Evolutionary conservation across 1,139 yeast genomes (phyloP).

Genomic region (Debaryomycetaceae sp.): DNA sequence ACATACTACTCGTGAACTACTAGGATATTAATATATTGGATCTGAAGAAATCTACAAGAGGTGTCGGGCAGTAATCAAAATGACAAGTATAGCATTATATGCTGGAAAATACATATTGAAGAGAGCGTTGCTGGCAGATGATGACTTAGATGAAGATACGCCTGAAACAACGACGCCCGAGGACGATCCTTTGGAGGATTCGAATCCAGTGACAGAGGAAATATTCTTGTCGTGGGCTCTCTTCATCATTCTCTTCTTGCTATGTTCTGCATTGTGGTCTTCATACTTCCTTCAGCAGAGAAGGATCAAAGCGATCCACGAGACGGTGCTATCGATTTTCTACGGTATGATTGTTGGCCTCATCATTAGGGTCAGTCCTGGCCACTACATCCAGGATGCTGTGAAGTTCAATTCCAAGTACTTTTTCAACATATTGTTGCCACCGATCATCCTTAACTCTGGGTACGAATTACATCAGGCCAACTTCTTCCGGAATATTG

Average conservation of each 20-base stretch:
- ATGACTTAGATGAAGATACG: conserved; percentile 36
- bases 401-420: conserved; percentile 93
- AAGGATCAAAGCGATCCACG: conserved; percentile 91
- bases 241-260: conserved; percentile 73
- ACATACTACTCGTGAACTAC: too few species aligned
- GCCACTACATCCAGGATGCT: conserved; percentile 95
- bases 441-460: conserved; percentile 93
- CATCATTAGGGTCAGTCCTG: conserved; percentile 85
- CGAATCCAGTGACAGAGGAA: conserved; percentile 94
- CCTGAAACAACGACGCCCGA: conserved; percentile 53
- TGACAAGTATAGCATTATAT: conserved; percentile 27
- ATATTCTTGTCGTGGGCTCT: conserved; percentile 97
- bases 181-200: conserved; percentile 54
- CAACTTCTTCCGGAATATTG: conserved; percentile 88
- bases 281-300: conserved; percentile 90
- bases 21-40: too few species aligned
- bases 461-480: conserved; percentile 97
- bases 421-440: conserved; percentile 88
- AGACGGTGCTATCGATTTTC: conserved; percentile 91
- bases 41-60: too few species aligned
- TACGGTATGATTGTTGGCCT: conserved; percentile 97
- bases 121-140: conserved; percentile 25
- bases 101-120: conserved; percentile 25
- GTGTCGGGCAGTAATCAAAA: conserved; percentile 4
- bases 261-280: conserved; percentile 91